These are phyloP conservation scores for Antarctomyces pellizariae DNA, from an alignment of 495 filamentous ascomycete genomes.

Conservation along the genomic window DNA sequence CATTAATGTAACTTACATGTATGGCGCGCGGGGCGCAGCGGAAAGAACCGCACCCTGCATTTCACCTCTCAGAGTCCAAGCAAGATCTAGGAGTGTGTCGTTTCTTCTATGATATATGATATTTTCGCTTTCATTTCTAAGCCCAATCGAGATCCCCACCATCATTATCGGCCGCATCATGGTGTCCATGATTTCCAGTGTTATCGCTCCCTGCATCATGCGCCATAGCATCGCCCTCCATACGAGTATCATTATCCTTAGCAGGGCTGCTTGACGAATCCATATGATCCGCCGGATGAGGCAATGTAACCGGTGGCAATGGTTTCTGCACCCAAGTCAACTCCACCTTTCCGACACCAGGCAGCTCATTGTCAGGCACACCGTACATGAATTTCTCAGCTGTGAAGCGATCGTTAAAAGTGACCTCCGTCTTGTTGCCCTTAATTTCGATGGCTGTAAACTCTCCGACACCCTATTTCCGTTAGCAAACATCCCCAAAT, in stretches of 20 bases:
- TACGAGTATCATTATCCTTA: conserved; percentile 5
- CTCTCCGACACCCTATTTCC: conserved; percentile 51
- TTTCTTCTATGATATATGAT: too few species aligned
- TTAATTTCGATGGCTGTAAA: conserved; percentile 52
- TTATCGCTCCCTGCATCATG: not conserved
- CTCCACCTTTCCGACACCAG: conserved; percentile 53
- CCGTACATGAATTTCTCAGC: conserved; percentile 69
- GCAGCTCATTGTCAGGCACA: conserved; percentile 34
- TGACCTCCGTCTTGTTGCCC: conserved; percentile 35
- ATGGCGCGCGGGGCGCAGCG: too few species aligned
- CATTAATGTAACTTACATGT: too few species aligned
- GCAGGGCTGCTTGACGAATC: not conserved
- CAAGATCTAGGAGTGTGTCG: too few species aligned
- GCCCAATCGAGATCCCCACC: conserved; percentile 15
- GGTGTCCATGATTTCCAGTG: conserved; percentile 5
- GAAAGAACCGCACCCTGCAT: too few species aligned
- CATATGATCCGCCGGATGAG: too few species aligned
- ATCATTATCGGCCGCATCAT: conserved; percentile 22
- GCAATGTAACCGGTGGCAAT: conserved; percentile 16
- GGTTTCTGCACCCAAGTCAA: conserved; percentile 40
- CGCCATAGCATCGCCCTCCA: conserved; percentile 13
- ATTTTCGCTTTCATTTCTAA: too few species aligned
- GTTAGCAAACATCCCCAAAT: conserved; percentile 6
- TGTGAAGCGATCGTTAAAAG: conserved; percentile 73
- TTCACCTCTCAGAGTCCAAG: too few species aligned